Conservation (phyloP, 2,329 filamentous ascomycete genomes). For the Neofusicoccum sp. region DNA sequence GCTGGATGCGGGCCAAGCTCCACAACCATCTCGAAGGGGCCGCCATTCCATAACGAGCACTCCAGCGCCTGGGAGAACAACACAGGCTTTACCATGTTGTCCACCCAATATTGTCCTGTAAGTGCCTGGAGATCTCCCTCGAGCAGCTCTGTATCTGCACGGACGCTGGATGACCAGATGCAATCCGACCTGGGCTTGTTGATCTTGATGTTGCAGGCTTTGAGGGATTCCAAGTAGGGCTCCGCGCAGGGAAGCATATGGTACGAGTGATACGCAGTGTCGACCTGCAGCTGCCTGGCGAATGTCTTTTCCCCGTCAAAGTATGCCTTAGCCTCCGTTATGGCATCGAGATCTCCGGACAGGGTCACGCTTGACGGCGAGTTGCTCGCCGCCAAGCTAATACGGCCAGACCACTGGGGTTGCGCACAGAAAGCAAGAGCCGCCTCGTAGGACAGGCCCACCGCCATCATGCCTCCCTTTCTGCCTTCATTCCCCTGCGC, state of each 20-base stretch:
- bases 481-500: neutral
- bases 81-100: constrained; percentile 49
- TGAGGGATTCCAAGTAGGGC: neutral
- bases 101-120: constrained; percentile 41
- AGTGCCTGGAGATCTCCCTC: constrained; percentile 21
- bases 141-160: neutral
- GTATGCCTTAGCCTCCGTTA: constrained; percentile 10
- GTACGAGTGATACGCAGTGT: constrained; percentile 24
- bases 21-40: constrained; percentile 37
- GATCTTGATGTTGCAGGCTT: neutral
- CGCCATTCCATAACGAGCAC: constrained; percentile 2
- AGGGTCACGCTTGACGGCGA: constrained; percentile 23
- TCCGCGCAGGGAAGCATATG: constrained; percentile 20
- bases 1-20: constrained; percentile 50
- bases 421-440: neutral
- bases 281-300: constrained; percentile 20
- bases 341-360: constrained; percentile 24
- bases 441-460: constrained; percentile 17
- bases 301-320: constrained; percentile 21
- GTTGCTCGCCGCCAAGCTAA: constrained; percentile 29
- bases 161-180: neutral
- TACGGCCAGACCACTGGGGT: constrained; percentile 21
- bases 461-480: constrained; percentile 36
- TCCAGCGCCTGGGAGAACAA: constrained; percentile 37
- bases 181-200: neutral